Conservation (phyloP, 345 rosid genomes). For the Hibiscus mutabilis region DNA sequence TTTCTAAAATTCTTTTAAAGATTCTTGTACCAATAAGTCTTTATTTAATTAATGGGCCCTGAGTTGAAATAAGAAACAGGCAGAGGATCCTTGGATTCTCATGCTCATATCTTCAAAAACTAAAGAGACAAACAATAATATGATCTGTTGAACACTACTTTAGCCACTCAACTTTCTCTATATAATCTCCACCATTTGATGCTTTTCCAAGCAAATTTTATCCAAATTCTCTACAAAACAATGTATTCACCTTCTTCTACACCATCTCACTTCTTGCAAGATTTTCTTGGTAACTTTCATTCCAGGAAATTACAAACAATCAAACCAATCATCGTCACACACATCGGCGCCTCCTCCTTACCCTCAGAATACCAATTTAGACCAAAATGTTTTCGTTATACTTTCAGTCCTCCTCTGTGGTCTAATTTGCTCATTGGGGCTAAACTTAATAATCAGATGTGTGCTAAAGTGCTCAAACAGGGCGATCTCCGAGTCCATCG, state of each 20-base stretch:
- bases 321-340: not conserved
- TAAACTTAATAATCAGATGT: conserved; percentile 48
- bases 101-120: not conserved
- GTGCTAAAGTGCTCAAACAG: conserved; percentile 30
- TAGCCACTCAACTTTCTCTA: not conserved
- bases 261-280: conserved; percentile 8
- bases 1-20: too few relatives aligned
- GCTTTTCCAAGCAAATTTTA: not conserved
- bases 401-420: conserved; percentile 51
- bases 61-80: not conserved
- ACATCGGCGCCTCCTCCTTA: conserved; percentile 22
- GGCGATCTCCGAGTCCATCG: conserved; percentile 20
- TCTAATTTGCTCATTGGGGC: conserved; percentile 37
- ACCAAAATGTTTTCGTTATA: conserved; percentile 35
- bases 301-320: conserved; percentile 26
- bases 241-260: conserved; percentile 10
- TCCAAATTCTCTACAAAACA: not conserved
- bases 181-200: conserved; percentile 1
- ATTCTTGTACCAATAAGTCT: too few relatives aligned
- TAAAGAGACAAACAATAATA: not conserved
- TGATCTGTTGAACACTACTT: not conserved
- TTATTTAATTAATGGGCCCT: not conserved
- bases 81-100: not conserved
- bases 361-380: conserved; percentile 20
- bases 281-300: conserved; percentile 4